phyloP scores from a whole-genome alignment of 768 basidiomycete genomes.

The Trametes coccinea region DNA sequence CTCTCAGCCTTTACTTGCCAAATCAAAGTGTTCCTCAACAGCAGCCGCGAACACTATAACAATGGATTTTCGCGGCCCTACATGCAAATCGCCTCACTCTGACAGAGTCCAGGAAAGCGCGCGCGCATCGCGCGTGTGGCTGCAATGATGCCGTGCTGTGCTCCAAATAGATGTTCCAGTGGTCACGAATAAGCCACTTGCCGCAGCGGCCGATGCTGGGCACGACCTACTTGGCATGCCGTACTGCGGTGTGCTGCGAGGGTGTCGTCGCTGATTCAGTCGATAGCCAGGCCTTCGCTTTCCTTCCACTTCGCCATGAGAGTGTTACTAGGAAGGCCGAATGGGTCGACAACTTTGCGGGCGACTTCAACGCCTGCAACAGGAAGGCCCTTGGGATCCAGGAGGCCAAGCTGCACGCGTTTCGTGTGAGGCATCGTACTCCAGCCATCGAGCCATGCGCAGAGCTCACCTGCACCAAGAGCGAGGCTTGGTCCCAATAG shows the following conservation, averaged over 20 bases:
- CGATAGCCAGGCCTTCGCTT: conserved; percentile 37
- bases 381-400: conserved; percentile 35
- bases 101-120: too few species aligned
- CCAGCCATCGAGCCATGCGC: not conserved
- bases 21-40: too few species aligned
- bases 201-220: too few species aligned
- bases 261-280: conserved; percentile 6
- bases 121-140: too few species aligned
- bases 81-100: too few species aligned
- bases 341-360: conserved; percentile 44
- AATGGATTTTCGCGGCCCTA: too few species aligned
- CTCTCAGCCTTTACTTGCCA: too few species aligned
- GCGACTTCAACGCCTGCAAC: conserved; percentile 43
- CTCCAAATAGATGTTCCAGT: too few species aligned
- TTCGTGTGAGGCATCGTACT: not conserved
- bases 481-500: conserved; percentile 52
- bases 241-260: not conserved
- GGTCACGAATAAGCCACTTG: too few species aligned
- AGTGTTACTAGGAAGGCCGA: conserved; percentile 41
- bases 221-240: too few species aligned
- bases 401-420: conserved; percentile 35
- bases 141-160: too few species aligned
- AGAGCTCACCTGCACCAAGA: conserved; percentile 40
- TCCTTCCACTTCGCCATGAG: conserved; percentile 39
- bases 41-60: too few species aligned